phyloP scores from a whole-genome alignment of 2,329 filamentous ascomycete species.

The Monilinia fructicola region DNA sequence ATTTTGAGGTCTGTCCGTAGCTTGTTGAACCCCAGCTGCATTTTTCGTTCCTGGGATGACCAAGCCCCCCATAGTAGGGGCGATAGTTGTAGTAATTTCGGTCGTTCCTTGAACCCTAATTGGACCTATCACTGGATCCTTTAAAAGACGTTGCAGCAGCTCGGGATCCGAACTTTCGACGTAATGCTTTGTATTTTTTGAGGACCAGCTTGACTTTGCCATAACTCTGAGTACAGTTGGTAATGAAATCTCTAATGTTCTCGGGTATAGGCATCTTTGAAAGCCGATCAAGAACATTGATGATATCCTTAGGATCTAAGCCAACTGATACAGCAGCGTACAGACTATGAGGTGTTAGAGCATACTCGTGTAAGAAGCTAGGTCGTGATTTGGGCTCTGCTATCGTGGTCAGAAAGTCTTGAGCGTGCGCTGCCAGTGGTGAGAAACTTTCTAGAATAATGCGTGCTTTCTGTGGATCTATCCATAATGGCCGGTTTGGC shows the following conservation, averaged over 20 bases:
- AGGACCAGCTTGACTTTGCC: conserved; percentile 94
- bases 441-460: conserved; percentile 96
- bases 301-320: conserved; percentile 85
- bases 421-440: conserved; percentile 78
- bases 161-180: conserved; percentile 87
- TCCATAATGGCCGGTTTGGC: conserved; percentile 88
- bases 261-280: conserved; percentile 85
- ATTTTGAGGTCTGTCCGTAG: conserved; percentile 47
- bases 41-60: conserved; percentile 95
- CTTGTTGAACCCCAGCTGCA: conserved; percentile 83
- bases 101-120: conserved; percentile 69
- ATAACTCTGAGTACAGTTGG: conserved; percentile 80
- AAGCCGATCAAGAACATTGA: conserved; percentile 81
- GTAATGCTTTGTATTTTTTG: conserved; percentile 89
- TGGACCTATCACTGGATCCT: conserved; percentile 77
- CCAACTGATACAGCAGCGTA: conserved; percentile 96
- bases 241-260: conserved; percentile 73
- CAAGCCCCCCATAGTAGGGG: conserved; percentile 81
- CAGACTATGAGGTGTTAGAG: conserved; percentile 85
- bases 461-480: conserved; percentile 80
- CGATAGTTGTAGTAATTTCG: conserved; percentile 76
- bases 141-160: conserved; percentile 82
- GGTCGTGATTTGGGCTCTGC: conserved; percentile 90
- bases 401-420: conserved; percentile 94
- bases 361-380: conserved; percentile 89